A percentile compares a stretch with the other conserved stretches of the same genome.
These are phyloP conservation scores for Sphaerostilbella broomeana DNA, from an alignment of 2,329 filamentous ascomycete species.

Conservation along the genomic window DNA sequence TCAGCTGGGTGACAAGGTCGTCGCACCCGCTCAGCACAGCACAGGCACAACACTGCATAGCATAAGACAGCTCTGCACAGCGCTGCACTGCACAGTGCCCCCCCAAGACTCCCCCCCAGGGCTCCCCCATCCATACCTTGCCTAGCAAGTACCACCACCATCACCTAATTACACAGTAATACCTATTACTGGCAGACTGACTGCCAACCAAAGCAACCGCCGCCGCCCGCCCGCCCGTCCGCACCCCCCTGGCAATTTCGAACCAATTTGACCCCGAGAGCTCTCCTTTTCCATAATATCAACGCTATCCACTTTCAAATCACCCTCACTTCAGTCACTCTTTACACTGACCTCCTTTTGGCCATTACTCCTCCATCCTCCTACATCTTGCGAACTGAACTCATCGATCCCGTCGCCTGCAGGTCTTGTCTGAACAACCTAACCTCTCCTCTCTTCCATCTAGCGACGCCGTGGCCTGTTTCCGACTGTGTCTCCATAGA, in stretches of 20 bases:
- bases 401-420: slow-evolving; percentile 10
- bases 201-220: no score
- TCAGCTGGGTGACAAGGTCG: no score
- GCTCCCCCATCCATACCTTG: no score
- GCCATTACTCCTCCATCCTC: slow-evolving; percentile 12
- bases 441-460: slow-evolving; percentile 2
- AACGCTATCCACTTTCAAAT: slow-evolving; percentile 31
- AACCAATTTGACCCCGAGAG: slow-evolving; percentile 16
- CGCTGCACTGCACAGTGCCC: no score
- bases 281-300: slow-evolving; percentile 34
- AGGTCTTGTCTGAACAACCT: no score
- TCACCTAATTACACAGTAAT: no score
- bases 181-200: no score
- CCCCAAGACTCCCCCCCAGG: no score
- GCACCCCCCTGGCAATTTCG: slow-evolving; percentile 14
- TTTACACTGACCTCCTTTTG: slow-evolving; percentile 17
- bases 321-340: slow-evolving; percentile 36
- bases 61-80: no score
- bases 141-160: no score
- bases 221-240: not conserved
- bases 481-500: not conserved
- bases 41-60: no score
- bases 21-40: no score
- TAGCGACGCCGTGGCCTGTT: slow-evolving; percentile 1
- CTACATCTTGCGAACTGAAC: slow-evolving; percentile 9